Evolutionary conservation across 768 basidiomycete species (phyloP).

Genomic region (Collybiopsis confluens): DNA sequence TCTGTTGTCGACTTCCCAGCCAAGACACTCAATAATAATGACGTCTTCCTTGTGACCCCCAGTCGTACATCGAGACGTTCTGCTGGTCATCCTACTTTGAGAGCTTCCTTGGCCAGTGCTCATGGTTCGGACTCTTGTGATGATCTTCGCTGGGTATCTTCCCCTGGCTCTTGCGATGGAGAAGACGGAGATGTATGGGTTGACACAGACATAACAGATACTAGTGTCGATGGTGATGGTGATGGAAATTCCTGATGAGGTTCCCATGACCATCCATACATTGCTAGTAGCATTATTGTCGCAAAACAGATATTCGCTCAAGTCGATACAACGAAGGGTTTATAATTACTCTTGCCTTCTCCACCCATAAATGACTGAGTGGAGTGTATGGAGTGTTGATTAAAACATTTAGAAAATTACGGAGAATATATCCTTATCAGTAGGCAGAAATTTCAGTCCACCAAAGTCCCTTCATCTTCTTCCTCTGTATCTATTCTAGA

Average conservation of each 20-base stretch:
- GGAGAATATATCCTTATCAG: neutral
- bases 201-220: constrained; percentile 8
- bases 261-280: too few species aligned
- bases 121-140: neutral
- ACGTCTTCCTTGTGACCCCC: neutral
- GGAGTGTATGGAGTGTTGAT: too few species aligned
- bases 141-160: neutral
- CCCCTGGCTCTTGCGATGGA: neutral
- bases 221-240: constrained; percentile 6
- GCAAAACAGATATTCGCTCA: too few species aligned
- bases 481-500: constrained; percentile 2
- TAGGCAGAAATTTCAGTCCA: too few species aligned
- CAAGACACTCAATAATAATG: neutral
- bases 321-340: too few species aligned
- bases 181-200: constrained; percentile 6
- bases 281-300: too few species aligned
- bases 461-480: neutral
- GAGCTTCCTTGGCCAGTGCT: neutral
- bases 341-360: too few species aligned
- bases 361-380: too few species aligned
- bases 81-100: neutral
- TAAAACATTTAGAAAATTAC: neutral
- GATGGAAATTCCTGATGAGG: neutral
- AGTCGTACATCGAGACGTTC: neutral
- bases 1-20: neutral